phyloP scores from a whole-genome alignment of 225 moss, liverwort and hornwort genomes.

The Sphagnum tenellum region DNA sequence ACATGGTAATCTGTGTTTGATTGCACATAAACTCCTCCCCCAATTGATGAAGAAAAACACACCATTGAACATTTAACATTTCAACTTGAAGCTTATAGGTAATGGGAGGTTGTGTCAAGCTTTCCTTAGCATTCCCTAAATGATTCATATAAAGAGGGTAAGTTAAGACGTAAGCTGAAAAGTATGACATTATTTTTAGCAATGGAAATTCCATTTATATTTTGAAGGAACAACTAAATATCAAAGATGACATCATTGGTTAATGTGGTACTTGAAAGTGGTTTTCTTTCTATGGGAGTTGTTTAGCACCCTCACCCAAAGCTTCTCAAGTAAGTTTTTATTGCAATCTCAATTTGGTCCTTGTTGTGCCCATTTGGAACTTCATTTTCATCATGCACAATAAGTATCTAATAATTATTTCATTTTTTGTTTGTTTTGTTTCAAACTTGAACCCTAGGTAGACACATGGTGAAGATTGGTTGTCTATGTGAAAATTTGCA shows the following conservation, averaged over 20 bases:
- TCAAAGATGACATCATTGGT: constrained; percentile 29
- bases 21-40: constrained; percentile 59
- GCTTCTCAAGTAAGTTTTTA: constrained; percentile 54
- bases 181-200: too few relatives aligned
- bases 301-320: constrained; percentile 25
- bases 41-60: constrained; percentile 94
- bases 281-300: constrained; percentile 17
- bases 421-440: too few relatives aligned
- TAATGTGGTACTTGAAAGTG: constrained; percentile 15
- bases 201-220: too few relatives aligned
- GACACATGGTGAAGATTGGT: too few relatives aligned
- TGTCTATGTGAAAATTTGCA: too few relatives aligned
- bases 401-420: too few relatives aligned
- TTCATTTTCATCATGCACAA: too few relatives aligned
- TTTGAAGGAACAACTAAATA: constrained; percentile 19
- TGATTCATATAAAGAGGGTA: constrained; percentile 99
- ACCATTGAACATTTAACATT: constrained; percentile 99
- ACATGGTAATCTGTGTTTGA: constrained; percentile 52
- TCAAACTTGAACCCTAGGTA: too few relatives aligned
- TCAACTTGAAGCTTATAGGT: constrained; percentile 98
- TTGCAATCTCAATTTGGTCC: too few relatives aligned
- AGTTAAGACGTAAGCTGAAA: constrained; percentile 49
- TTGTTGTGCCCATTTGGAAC: too few relatives aligned
- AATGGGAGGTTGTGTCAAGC: constrained; percentile 96
- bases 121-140: constrained; percentile 82